A percentile compares a stretch with the other conserved stretches of the same genome.
phyloP scores from a whole-genome alignment of 108 stramenopile species.

The Phaeodactylum tricornutum region DNA sequence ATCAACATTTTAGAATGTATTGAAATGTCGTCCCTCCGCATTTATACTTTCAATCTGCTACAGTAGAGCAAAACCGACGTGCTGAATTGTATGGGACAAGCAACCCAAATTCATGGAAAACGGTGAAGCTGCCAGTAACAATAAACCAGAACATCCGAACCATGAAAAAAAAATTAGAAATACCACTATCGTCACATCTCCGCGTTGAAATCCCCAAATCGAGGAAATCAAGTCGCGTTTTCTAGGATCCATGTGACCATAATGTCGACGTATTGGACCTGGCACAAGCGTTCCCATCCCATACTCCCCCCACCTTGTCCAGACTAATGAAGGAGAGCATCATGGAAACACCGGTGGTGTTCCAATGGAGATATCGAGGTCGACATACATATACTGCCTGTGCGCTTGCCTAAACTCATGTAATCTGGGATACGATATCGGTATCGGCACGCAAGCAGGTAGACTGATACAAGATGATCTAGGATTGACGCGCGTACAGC shows the following conservation, averaged over 20 bases:
- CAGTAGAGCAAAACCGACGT: no score
- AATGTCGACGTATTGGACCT: not conserved
- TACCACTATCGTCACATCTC: not conserved
- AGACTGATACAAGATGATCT: slow-evolving; percentile 27
- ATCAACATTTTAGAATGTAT: no score
- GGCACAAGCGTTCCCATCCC: not conserved
- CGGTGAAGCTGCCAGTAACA: not conserved
- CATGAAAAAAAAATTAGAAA: not conserved
- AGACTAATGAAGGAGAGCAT: slow-evolving; percentile 32
- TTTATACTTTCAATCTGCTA: no score
- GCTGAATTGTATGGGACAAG: no score
- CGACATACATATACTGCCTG: slow-evolving; percentile 35
- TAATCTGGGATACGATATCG: slow-evolving; percentile 65
- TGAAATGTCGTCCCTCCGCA: no score
- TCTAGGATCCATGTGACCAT: not conserved
- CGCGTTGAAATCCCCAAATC: not conserved
- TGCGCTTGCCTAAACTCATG: slow-evolving; percentile 80
- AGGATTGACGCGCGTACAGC: slow-evolving; percentile 38
- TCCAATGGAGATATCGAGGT: slow-evolving; percentile 11
- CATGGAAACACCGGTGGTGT: slow-evolving; percentile 22
- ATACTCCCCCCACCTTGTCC: slow-evolving; percentile 1
- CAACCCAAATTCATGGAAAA: not conserved
- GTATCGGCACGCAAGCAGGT: slow-evolving; percentile 33
- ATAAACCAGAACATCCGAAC: not conserved
- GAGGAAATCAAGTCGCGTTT: not conserved